Percentiles rank a stretch among this genome's conserved stretches.
phyloP scores from a whole-genome alignment of 257 asterid species.

The Linaria vulgaris region DNA sequence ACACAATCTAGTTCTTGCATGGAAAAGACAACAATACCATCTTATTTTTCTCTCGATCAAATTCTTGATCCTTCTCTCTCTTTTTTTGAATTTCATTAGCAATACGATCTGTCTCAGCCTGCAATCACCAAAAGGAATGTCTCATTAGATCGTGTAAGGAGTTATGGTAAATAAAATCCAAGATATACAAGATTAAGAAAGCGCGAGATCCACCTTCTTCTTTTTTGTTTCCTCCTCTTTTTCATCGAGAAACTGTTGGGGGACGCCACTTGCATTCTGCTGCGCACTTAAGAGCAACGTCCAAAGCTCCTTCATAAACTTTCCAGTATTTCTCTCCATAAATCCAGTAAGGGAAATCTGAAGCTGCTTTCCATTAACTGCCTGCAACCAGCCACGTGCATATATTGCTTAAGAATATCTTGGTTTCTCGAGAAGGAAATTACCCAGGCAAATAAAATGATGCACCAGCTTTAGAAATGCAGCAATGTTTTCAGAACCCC shows the following conservation, averaged over 20 bases:
- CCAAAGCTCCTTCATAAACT: constrained; percentile 99
- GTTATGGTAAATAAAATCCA: neutral
- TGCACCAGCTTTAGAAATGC: constrained; percentile 1
- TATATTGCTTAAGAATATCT: constrained; percentile 12
- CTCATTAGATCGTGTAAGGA: constrained; percentile 8
- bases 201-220: constrained; percentile 59
- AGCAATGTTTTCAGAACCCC: neutral
- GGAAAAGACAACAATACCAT: constrained; percentile 64
- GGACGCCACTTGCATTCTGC: constrained; percentile 86
- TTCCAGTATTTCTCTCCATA: constrained; percentile 98
- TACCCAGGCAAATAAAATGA: neutral
- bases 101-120: constrained; percentile 90
- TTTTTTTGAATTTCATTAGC: constrained; percentile 70
- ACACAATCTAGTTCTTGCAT: constrained; percentile 44
- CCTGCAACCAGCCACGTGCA: constrained; percentile 49
- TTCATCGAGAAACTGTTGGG: constrained; percentile 94
- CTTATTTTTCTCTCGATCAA: constrained; percentile 58
- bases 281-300: constrained; percentile 84
- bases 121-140: constrained; percentile 27
- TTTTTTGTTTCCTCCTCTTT: constrained; percentile 90
- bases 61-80: constrained; percentile 71
- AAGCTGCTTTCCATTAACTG: constrained; percentile 85
- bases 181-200: constrained; percentile 13
- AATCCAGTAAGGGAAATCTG: constrained; percentile 95
- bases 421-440: neutral